Base-by-base conservation (phyloP, 257 asterid genomes). In the Nicotiana paniculata region DNA sequence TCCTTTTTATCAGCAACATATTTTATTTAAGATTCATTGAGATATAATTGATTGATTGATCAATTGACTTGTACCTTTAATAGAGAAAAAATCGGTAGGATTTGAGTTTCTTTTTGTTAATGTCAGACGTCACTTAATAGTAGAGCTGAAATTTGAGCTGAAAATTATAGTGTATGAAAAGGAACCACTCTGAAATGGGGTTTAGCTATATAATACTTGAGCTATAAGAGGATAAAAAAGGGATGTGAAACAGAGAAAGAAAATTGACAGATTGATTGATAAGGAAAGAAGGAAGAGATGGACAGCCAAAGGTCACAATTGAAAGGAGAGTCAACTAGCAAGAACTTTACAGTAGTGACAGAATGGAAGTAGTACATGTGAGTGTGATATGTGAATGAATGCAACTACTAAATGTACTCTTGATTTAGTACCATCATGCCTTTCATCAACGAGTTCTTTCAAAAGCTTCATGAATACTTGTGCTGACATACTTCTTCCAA, bases 351-450 rank as follows among this genome's bases (percentile, higher is more conserved):
- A 79, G 74, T 30, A 21, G 24, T 21, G 24, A 21, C 24, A 21
- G 24, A 21, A 21, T 21, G 24, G 24, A 21, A 21, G 9, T 75
- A 74, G 13, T 48, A 48, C 79, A 74, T 75, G 68, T 79, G 72
- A 61, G 61, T 62, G 55, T 79, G 82, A 79, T 79, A 79, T 58
- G 72, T 79, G 75, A 79, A 62, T 79, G 72, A 79, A 35, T 35
- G 55, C 57, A 61, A 79, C 82, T 79, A 59, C 12, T 9, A 43
- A 43, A 37, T 66, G 39, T 65, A 26, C 16, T 21, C 51, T 79
- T 21, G 24, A 21, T 21, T 21, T 21, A 21, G 24, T 21, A 21
- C 0, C 24, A 21, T 21, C 24, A 21, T 21, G 24, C 24, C 24
- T 21, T 21, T 21, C 24, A 21, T 21, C 24, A 21, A 21, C 24